Evolutionary conservation across 768 basidiomycete species (phyloP).

Genomic region (Amanita muscaria): DNA sequence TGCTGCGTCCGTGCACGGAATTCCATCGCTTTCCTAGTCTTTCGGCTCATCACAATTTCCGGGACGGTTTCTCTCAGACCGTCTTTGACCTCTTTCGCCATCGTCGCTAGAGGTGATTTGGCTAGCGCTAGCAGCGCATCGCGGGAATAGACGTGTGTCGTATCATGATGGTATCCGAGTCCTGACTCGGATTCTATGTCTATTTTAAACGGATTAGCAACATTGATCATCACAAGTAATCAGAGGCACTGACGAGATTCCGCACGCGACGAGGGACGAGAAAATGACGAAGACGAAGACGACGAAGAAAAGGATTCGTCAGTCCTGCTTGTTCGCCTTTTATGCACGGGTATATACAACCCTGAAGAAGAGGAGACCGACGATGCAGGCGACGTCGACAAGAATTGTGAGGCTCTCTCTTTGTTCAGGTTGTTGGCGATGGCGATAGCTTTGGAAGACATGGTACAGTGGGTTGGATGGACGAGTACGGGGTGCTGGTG

Average conservation of each 20-base stretch:
- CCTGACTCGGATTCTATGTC: conserved; percentile 6
- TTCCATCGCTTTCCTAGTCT: conserved; percentile 22
- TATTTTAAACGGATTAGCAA: background rate
- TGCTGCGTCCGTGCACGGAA: conserved; percentile 12
- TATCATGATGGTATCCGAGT: background rate
- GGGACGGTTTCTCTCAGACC: conserved; percentile 17
- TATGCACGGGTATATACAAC: conserved; percentile 35
- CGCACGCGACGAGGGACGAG: conserved; percentile 13
- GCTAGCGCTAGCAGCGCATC: conserved; percentile 20
- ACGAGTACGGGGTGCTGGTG: background rate
- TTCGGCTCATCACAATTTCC: conserved; percentile 20
- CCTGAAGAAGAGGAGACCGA: conserved; percentile 12
- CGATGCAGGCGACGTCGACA: background rate
- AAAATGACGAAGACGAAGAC: conserved; percentile 12
- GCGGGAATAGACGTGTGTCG: conserved; percentile 17
- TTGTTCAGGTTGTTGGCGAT: no score
- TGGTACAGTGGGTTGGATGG: background rate
- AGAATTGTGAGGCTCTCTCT: background rate
- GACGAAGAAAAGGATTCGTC: background rate
- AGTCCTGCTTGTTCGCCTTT: conserved; percentile 17
- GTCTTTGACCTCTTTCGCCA: conserved; percentile 18
- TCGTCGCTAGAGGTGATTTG: conserved; percentile 19
- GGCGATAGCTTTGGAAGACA: background rate
- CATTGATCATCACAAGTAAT: conserved; percentile 3
- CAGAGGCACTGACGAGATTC: conserved; percentile 15